phyloP scores from a whole-genome alignment of 108 stramenopile genomes.

The Conticribra weissflogii region DNA sequence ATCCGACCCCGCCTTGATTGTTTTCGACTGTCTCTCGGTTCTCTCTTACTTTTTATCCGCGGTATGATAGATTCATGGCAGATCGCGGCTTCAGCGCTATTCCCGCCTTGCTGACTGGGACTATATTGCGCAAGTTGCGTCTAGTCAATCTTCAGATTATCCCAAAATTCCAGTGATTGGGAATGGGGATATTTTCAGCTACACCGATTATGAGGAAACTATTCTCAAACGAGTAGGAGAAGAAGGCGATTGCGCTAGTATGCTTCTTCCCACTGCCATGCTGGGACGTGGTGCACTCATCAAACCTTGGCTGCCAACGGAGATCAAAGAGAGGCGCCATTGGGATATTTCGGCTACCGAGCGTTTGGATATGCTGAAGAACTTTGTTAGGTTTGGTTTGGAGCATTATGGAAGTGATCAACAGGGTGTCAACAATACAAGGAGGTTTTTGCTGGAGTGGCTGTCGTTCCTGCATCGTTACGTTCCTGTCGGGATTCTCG shows the following conservation, averaged over 20 bases:
- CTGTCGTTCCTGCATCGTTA: constrained; percentile 95
- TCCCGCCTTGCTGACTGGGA: constrained; percentile 94
- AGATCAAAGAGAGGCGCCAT: constrained; percentile 94
- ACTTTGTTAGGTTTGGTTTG: constrained; percentile 91
- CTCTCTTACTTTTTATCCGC: too few species aligned
- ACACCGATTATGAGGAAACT: constrained; percentile 87
- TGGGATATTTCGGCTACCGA: constrained; percentile 96
- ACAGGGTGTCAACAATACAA: constrained; percentile 93
- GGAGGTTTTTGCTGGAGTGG: constrained; percentile 98
- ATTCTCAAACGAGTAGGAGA: constrained; percentile 47
- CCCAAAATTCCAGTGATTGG: constrained; percentile 91
- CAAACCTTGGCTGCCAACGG: constrained; percentile 98
- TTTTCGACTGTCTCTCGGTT: too few species aligned
- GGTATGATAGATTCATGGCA: constrained; percentile 87
- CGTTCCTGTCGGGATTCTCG: constrained; percentile 93
- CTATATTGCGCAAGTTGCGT: constrained; percentile 87
- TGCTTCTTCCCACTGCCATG: constrained; percentile 90
- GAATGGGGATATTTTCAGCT: constrained; percentile 96
- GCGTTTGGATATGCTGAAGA: constrained; percentile 92
- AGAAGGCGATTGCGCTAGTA: constrained; percentile 22
- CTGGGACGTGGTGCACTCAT: constrained; percentile 96
- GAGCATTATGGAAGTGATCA: constrained; percentile 98
- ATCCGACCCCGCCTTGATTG: too few species aligned
- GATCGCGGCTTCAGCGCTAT: constrained; percentile 94
- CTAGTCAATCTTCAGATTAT: constrained; percentile 58